Conservation (phyloP, 106 monocot genomes). For the Acanthochlamys bracteata region DNA sequence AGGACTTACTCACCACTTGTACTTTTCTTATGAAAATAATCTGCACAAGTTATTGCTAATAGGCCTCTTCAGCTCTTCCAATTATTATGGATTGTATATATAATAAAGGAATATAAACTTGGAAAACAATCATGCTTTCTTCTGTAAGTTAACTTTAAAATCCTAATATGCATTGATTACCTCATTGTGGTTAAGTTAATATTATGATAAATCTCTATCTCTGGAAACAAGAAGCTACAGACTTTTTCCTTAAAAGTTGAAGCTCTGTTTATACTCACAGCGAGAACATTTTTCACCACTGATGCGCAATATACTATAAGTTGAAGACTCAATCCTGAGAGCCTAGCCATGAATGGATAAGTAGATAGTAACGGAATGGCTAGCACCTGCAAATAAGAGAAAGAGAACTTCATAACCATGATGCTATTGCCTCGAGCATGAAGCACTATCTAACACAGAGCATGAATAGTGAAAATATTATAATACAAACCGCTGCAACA, state of each 20-base stretch:
- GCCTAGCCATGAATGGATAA: constrained; percentile 50
- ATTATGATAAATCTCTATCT: not conserved
- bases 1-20: no score
- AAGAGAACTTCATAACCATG: not conserved
- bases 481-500: constrained; percentile 39
- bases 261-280: constrained; percentile 39
- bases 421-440: not conserved
- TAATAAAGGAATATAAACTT: no score
- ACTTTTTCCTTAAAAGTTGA: not conserved
- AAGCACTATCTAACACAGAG: not conserved
- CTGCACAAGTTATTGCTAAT: no score
- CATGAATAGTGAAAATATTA: not conserved
- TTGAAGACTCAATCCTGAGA: constrained; percentile 43
- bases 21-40: no score
- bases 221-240: not conserved
- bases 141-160: no score
- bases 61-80: no score
- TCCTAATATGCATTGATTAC: no score
- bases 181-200: not conserved
- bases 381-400: constrained; percentile 36
- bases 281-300: constrained; percentile 49
- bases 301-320: constrained; percentile 51
- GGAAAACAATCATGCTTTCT: no score
- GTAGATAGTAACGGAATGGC: constrained; percentile 39
- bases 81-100: no score